Conservation (phyloP, 352 stramenopile genomes). For the Pythium scleroteichum region DNA sequence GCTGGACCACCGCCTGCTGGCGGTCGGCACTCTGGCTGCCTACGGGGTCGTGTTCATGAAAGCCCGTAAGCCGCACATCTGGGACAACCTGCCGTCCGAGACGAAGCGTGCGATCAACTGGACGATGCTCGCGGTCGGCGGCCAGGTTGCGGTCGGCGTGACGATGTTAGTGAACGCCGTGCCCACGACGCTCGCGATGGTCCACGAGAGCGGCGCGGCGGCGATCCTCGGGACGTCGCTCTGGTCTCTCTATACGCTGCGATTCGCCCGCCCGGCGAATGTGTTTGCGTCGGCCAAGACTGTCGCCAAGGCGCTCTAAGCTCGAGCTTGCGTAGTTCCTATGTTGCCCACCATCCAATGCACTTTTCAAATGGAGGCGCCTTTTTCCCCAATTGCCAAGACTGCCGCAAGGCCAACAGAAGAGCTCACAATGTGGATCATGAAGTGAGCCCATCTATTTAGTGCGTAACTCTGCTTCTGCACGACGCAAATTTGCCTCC, state of each 20-base stretch:
- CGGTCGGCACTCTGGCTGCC: slow-evolving; percentile 74
- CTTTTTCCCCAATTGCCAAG: no score
- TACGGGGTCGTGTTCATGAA: slow-evolving; percentile 57
- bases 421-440: no score
- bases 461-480: no score
- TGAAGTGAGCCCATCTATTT: no score
- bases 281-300: slow-evolving; percentile 32
- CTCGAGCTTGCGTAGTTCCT: no score
- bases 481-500: no score
- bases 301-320: slow-evolving; percentile 22
- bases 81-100: slow-evolving; percentile 64
- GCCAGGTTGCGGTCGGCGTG: slow-evolving; percentile 90
- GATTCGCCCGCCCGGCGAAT: slow-evolving; percentile 52
- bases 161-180: slow-evolving; percentile 96
- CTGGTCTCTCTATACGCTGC: slow-evolving; percentile 65
- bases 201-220: slow-evolving; percentile 82
- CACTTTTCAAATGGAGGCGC: no score
- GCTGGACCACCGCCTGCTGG: slow-evolving; percentile 95
- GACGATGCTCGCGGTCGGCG: slow-evolving; percentile 52
- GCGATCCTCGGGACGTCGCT: slow-evolving; percentile 62
- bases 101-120: slow-evolving; percentile 56
- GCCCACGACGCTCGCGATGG: slow-evolving; percentile 91
- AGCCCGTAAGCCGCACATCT: slow-evolving; percentile 59
- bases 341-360: no score
- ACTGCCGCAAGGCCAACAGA: no score